Base-by-base conservation (phyloP, 306 rosid genomes). In the Parietaria judaica region DNA sequence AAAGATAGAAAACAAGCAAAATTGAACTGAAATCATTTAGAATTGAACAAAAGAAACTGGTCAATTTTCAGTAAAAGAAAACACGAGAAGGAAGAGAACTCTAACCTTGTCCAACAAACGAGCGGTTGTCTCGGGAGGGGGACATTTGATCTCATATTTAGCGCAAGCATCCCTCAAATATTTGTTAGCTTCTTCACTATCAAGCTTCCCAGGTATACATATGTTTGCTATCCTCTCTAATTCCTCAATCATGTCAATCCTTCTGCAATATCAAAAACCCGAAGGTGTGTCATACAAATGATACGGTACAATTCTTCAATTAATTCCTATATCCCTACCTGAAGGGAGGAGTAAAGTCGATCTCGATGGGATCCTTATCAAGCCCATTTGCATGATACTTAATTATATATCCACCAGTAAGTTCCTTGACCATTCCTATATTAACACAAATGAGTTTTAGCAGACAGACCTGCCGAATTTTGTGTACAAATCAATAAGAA, bases 181-280 rank as follows among this genome's bases (percentile, higher is more conserved):
- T 67, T 77, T 76, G 77, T 84, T 88, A 50, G 96, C 80, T 76
- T 92, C 94, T 63, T 78, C 87, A 58, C 96, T 76, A 0, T 94
- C 52, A 23, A 88, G 73, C 75, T 92, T 87, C 75, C 80, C 82
- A 38, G 99, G 99, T 68, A 88, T 92, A 69, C 49, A 78, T 36
- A 92, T 87, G 70, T 73, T 77, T 6, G 96, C 95, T 39, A 81
- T 65, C 86, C 77, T 77, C 75, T 92, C 95, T 68, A 92, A 69
- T 60, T 67, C 99, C 59, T 74, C 96, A 16, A 92, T 80, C 99
- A 88, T 88, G 75, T 92, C 99, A 73, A 92, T 79, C 83, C 96
- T 79, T 65, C 95, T 91, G 87, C 60, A 82, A 70, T 16, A 52
- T 58, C 35, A 10, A 57, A 61, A 70, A 72, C 52, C 52, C 43